Percentiles rank a stretch among this genome's conserved stretches.
phyloP scores from a whole-genome alignment of 345 rosid species.

The Anacardium occidentale region DNA sequence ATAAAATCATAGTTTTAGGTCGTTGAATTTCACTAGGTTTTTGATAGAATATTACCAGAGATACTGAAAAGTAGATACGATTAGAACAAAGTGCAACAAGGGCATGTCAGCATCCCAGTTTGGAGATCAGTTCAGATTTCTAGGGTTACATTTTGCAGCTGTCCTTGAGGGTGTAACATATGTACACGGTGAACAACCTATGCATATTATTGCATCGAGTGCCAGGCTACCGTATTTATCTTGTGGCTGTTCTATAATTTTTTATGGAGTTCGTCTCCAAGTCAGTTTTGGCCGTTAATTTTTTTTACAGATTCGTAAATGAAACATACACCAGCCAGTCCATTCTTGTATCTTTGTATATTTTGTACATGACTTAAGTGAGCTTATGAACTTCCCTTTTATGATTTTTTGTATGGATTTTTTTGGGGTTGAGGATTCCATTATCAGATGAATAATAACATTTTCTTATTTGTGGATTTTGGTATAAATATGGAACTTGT shows the following conservation, averaged over 20 bases:
- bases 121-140: conserved; percentile 6
- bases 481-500: too few species aligned
- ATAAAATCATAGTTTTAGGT: conserved; percentile 41
- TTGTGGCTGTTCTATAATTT: conserved; percentile 11
- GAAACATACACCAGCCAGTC: conserved; percentile 11
- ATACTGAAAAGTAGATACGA: conserved; percentile 12
- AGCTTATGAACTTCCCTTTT: neutral
- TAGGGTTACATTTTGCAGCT: conserved; percentile 12
- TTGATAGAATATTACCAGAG: conserved; percentile 11
- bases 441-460: neutral
- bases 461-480: neutral
- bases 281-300: conserved; percentile 19
- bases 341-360: conserved; percentile 22
- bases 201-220: neutral
- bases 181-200: conserved; percentile 14
- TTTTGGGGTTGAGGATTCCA: neutral
- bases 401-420: too few species aligned
- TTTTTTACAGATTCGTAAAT: conserved; percentile 13
- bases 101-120: conserved; percentile 10
- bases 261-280: neutral
- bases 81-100: neutral
- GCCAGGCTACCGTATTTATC: neutral
- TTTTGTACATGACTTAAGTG: conserved; percentile 11
- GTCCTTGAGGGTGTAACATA: conserved; percentile 26
- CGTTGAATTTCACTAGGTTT: conserved; percentile 12